Percentiles rank a stretch among this genome's conserved stretches.
These are phyloP conservation scores for Fagopyrum esculentum DNA, from an alignment of 148 eudicot species.

Conservation along the genomic window DNA sequence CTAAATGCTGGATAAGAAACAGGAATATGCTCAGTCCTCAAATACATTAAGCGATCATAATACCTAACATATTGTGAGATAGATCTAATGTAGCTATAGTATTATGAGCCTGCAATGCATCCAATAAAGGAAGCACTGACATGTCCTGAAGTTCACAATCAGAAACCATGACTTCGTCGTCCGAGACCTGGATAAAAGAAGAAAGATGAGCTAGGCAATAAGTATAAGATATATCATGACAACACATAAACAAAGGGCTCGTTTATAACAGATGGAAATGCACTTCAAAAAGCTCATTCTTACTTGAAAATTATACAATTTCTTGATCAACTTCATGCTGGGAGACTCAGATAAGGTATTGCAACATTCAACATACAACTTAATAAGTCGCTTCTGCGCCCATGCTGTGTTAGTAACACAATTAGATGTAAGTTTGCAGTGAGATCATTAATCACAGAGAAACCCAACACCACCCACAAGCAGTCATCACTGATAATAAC, in stretches of 20 bases:
- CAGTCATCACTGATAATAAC: not conserved
- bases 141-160: slow-evolving; percentile 77
- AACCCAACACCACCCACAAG: not conserved
- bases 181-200: slow-evolving; percentile 56
- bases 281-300: slow-evolving; percentile 4
- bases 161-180: slow-evolving; percentile 76
- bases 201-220: slow-evolving; percentile 6
- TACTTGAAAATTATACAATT: slow-evolving; percentile 75
- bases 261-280: not conserved
- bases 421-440: slow-evolving; percentile 1
- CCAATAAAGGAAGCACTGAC: slow-evolving; percentile 67
- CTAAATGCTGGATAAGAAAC: not conserved
- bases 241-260: not conserved
- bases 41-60: not conserved
- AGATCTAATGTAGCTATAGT: slow-evolving; percentile 65
- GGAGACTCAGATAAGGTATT: slow-evolving; percentile 59
- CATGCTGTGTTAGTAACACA: slow-evolving; percentile 42
- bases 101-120: slow-evolving; percentile 72
- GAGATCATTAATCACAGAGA: not conserved
- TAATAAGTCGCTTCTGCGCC: slow-evolving; percentile 82
- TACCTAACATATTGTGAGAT: slow-evolving; percentile 92
- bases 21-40: not conserved
- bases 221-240: slow-evolving; percentile 3
- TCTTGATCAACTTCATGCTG: slow-evolving; percentile 62
- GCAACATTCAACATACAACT: slow-evolving; percentile 69